Percentiles rank a stretch among this genome's conserved stretches.
phyloP scores from a whole-genome alignment of 1,139 yeast species.

The Taphrina communis region DNA sequence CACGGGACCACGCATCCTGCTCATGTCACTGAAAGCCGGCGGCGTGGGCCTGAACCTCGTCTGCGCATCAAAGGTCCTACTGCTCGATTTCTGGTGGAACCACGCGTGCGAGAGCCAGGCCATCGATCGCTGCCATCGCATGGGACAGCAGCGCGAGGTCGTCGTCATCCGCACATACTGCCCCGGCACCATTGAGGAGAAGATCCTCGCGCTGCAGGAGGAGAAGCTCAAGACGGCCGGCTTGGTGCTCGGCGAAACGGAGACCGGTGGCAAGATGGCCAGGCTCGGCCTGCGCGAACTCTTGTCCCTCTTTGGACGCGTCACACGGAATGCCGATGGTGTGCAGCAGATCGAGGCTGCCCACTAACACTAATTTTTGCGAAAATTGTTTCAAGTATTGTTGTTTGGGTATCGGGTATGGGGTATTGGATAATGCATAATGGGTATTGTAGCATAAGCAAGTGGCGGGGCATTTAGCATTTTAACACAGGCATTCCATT shows the following conservation, averaged over 20 bases:
- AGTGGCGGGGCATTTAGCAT: no score
- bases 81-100: slow-evolving; percentile 99
- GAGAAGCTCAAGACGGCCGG: slow-evolving; percentile 50
- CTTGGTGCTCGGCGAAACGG: slow-evolving; percentile 33
- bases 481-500: no score
- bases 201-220: slow-evolving; percentile 59
- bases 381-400: no score
- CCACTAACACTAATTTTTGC: neutral
- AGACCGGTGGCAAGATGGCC: slow-evolving; percentile 33
- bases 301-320: slow-evolving; percentile 39
- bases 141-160: slow-evolving; percentile 63
- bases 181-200: slow-evolving; percentile 59
- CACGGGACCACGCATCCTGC: slow-evolving; percentile 86
- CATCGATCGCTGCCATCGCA: slow-evolving; percentile 64
- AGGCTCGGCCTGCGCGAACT: slow-evolving; percentile 35
- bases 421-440: no score
- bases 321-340: slow-evolving; percentile 26
- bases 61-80: slow-evolving; percentile 94
- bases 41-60: slow-evolving; percentile 96
- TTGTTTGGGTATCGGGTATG: no score
- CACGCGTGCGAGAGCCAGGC: slow-evolving; percentile 89
- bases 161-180: slow-evolving; percentile 60
- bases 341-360: slow-evolving; percentile 27
- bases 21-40: slow-evolving; percentile 95
- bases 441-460: no score